These are phyloP conservation scores for Medicago lupulina DNA, from an alignment of 306 rosid species.

Conservation along the genomic window DNA sequence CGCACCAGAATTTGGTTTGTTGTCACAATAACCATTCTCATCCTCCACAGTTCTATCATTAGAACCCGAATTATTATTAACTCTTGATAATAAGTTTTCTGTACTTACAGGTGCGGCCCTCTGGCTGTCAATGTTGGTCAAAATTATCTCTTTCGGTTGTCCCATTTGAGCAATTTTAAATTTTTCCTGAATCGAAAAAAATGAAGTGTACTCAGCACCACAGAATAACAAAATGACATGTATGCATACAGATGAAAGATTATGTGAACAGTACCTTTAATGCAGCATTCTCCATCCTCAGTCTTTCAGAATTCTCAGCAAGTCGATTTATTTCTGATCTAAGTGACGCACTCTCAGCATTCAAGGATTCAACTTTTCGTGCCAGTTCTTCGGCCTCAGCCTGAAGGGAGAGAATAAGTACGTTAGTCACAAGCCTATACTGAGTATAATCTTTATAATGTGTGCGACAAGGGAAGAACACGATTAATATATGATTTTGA, in stretches of 20 bases:
- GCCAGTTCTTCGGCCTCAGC: constrained; percentile 89
- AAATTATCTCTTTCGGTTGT: constrained; percentile 51
- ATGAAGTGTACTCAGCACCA: constrained; percentile 32
- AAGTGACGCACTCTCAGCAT: constrained; percentile 63
- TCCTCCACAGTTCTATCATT: constrained; percentile 61
- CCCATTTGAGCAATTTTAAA: constrained; percentile 67
- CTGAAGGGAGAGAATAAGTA: constrained; percentile 46
- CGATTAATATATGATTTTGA: constrained; percentile 1
- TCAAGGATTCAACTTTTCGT: constrained; percentile 75
- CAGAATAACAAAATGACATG: neutral
- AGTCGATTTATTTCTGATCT: constrained; percentile 69
- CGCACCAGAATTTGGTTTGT: constrained; percentile 63
- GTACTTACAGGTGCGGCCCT: constrained; percentile 63
- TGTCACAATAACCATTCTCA: constrained; percentile 68
- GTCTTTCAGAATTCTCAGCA: constrained; percentile 65
- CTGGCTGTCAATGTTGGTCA: constrained; percentile 58
- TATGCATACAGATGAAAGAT: neutral
- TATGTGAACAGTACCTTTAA: constrained; percentile 56
- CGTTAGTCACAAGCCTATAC: constrained; percentile 21
- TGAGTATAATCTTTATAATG: neutral
- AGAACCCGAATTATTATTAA: constrained; percentile 65
- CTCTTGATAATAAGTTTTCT: constrained; percentile 77
- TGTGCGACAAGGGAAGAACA: neutral
- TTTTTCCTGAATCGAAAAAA: constrained; percentile 62
- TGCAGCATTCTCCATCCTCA: constrained; percentile 71